Percentiles rank a stretch among this genome's conserved stretches.
phyloP scores from a whole-genome alignment of 768 basidiomycete species.

The Kwoniella europaea region DNA sequence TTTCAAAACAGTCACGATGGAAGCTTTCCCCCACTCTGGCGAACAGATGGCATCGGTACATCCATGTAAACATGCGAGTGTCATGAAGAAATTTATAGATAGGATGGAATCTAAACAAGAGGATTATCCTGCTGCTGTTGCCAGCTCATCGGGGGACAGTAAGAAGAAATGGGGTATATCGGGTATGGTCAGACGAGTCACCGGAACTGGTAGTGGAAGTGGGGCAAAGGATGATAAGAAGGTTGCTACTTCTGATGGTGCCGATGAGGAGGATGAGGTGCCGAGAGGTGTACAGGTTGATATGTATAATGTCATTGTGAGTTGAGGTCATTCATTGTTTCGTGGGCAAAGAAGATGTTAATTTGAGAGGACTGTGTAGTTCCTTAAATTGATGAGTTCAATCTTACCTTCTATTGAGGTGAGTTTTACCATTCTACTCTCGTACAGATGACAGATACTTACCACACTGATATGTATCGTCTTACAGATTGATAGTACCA shows the following conservation, averaged over 20 bases:
- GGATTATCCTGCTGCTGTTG: slow-evolving; percentile 13
- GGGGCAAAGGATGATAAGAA: slow-evolving; percentile 51
- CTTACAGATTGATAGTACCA: slow-evolving; percentile 43
- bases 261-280: slow-evolving; percentile 64
- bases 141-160: slow-evolving; percentile 29
- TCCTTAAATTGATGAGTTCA: slow-evolving; percentile 98
- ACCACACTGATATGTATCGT: slow-evolving; percentile 17
- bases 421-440: slow-evolving; percentile 15
- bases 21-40: slow-evolving; percentile 91
- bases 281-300: slow-evolving; percentile 83
- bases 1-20: slow-evolving; percentile 97
- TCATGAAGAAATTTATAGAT: slow-evolving; percentile 99
- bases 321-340: slow-evolving; percentile 4
- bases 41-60: slow-evolving; percentile 87
- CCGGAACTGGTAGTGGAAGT: slow-evolving; percentile 58
- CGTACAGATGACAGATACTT: background rate
- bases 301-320: slow-evolving; percentile 83
- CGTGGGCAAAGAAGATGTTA: slow-evolving; percentile 5
- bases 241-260: slow-evolving; percentile 62
- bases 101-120: slow-evolving; percentile 81
- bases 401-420: slow-evolving; percentile 99
- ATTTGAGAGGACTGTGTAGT: slow-evolving; percentile 57
- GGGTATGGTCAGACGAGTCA: slow-evolving; percentile 70
- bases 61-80: slow-evolving; percentile 96
- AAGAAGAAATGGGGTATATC: slow-evolving; percentile 75